phyloP scores from a whole-genome alignment of 2,329 filamentous ascomycete genomes.

The Cadophora sp. region DNA sequence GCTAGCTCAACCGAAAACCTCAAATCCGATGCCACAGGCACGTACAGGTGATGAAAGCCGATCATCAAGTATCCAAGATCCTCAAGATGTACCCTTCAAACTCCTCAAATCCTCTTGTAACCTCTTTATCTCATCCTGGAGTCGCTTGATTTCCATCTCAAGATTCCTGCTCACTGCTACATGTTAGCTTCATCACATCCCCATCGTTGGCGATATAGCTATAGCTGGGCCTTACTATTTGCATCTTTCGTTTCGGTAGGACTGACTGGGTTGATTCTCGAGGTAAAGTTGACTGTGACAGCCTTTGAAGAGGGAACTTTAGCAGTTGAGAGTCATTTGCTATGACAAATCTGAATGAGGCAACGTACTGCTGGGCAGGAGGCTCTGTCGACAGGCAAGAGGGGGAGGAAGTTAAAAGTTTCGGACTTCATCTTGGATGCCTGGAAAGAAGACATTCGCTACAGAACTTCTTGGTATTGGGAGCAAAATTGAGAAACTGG shows the following conservation, averaged over 20 bases:
- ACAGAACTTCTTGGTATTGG: not conserved
- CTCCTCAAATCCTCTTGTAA: not conserved
- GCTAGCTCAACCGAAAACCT: too few relatives aligned
- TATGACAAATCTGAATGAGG: not conserved
- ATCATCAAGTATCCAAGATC: not conserved
- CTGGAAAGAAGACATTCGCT: not conserved
- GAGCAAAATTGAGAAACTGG: not conserved
- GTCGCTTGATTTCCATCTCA: not conserved
- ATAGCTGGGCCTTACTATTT: not conserved
- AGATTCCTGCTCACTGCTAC: not conserved
- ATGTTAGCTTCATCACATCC: not conserved
- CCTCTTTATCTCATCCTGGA: not conserved
- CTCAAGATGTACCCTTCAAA: not conserved
- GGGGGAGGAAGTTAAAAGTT: not conserved
- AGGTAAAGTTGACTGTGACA: not conserved
- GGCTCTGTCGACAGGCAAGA: not conserved
- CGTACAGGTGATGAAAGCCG: not conserved
- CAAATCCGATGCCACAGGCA: too few relatives aligned
- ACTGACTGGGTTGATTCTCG: not conserved
- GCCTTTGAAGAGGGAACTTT: not conserved
- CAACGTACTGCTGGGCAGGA: not conserved
- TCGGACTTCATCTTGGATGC: not conserved
- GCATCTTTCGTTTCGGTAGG: not conserved
- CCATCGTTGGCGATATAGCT: too few relatives aligned
- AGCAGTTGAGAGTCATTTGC: too few relatives aligned